Base-by-base conservation (phyloP, 2,329 filamentous ascomycete genomes). In the Monilinia fructigena region DNA sequence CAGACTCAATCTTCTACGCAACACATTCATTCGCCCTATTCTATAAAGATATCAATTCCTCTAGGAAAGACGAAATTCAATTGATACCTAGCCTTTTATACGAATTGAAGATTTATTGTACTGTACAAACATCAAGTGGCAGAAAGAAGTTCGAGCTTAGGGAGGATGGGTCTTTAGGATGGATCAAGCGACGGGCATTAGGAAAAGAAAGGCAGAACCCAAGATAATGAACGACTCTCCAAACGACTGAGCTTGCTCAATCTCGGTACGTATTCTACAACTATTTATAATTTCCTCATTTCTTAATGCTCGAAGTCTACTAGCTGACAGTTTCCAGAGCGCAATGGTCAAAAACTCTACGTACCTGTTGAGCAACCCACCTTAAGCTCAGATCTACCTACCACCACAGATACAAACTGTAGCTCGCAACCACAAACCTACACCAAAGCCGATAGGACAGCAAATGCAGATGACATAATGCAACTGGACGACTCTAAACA, bases 211-310 rank as follows among this genome's bases (percentile, higher is more conserved):
- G 78, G 84, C 86, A 67, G 83, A 86, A 76, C 78, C 18, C 84
- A 85, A 68, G 82, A 85, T 72, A 87, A 85, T 73, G 86, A 96
- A 79, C 89, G 93, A 63, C 84, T 97, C 70, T 89, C 90, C 56
- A 97, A 97, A 81, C 85, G 90, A 70, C 83, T 97, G 77, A 91
- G 92, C 76, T 81, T 91, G 62, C 83, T 97, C 65, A 93, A 93
- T 76, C 80, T 97, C 70, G 90, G 92, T 95, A 86, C 66, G 81
- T 77, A 66, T 59, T 70, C 14, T 66, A 62, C 59, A 68, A 67
- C 62, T 58, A 38, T 56, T 16, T 63, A 42, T 65, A 45, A 23
- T 55, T 56, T 65, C 65, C 63, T 56, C 55, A 26, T 52, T 55
- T 26, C 50, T 63, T 28, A 26, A 35, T 53, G 14, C n/a, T 45